These are phyloP conservation scores for Begonia masoniana DNA, from an alignment of 306 rosid genomes.

Conservation along the genomic window DNA sequence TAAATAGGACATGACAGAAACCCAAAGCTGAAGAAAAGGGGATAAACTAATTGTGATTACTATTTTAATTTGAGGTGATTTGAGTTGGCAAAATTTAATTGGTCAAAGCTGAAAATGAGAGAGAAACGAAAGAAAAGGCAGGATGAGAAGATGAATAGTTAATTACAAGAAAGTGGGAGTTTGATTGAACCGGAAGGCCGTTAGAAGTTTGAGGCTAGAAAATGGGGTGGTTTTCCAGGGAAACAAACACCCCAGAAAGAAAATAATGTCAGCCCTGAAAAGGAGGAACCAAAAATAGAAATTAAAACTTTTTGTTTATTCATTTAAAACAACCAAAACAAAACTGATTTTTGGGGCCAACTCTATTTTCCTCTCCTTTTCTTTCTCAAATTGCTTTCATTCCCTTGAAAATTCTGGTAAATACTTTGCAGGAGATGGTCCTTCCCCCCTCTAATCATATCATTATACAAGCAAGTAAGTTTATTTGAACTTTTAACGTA, in stretches of 20 bases:
- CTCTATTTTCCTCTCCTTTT: no score
- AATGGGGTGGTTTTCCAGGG: constrained; percentile 2
- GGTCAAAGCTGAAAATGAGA: no score
- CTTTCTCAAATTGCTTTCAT: constrained; percentile 4
- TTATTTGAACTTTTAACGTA: no score
- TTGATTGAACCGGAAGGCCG: constrained; percentile 8
- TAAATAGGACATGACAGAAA: no score
- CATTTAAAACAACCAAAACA: constrained; percentile 10
- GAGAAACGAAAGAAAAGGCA: no score
- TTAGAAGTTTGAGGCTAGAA: not conserved
- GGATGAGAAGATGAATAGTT: no score
- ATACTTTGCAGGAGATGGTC: constrained; percentile 14
- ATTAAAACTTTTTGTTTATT: constrained; percentile 1
- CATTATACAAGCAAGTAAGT: no score
- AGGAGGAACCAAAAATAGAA: constrained; percentile 23
- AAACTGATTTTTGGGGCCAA: constrained; percentile 1
- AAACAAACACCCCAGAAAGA: constrained; percentile 6
- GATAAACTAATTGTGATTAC: no score
- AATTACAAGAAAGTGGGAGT: not conserved
- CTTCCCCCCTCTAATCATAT: not conserved
- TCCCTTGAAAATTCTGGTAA: constrained; percentile 3
- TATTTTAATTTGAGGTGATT: no score
- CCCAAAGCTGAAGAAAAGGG: no score
- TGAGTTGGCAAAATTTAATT: no score
- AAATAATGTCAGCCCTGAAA: not conserved